A percentile compares a stretch with the other conserved stretches of the same genome.
phyloP scores from a whole-genome alignment of 2,329 filamentous ascomycete species.

The Hypocreales sp. region DNA sequence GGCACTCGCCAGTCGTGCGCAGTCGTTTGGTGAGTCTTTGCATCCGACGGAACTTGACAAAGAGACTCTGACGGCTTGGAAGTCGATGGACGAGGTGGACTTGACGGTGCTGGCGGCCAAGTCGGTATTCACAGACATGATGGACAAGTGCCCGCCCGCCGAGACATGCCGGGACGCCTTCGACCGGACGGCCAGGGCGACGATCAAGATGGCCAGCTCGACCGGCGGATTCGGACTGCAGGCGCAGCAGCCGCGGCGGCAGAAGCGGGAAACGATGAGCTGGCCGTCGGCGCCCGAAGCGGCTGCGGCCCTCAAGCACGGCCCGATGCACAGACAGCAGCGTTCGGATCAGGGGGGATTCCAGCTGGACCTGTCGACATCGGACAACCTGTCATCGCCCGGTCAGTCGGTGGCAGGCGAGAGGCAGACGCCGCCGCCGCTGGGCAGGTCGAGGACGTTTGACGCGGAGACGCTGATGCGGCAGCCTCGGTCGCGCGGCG shows the following conservation, averaged over 20 bases:
- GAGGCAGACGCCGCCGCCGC: constrained; percentile 22
- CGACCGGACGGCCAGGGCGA: constrained; percentile 87
- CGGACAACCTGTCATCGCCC: constrained; percentile 25
- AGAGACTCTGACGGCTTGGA: background rate
- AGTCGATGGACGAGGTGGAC: constrained; percentile 91
- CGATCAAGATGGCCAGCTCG: constrained; percentile 84
- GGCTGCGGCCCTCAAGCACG: constrained; percentile 7
- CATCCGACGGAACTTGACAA: background rate
- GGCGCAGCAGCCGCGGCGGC: constrained; percentile 12
- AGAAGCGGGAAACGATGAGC: constrained; percentile 11
- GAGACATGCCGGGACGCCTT: constrained; percentile 93
- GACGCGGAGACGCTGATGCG: constrained; percentile 17
- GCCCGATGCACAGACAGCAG: constrained; percentile 11
- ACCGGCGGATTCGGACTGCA: constrained; percentile 60
- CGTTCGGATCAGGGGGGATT: constrained; percentile 16
- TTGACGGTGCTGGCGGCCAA: constrained; percentile 89
- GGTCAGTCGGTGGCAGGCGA: constrained; percentile 20
- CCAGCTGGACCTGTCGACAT: constrained; percentile 19
- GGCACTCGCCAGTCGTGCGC: constrained; percentile 83
- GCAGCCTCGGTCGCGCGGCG: constrained; percentile 12
- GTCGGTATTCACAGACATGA: constrained; percentile 79
- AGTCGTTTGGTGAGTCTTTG: constrained; percentile 56
- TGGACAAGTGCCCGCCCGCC: constrained; percentile 87
- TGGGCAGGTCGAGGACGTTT: constrained; percentile 21
- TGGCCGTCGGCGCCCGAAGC: constrained; percentile 15